These are phyloP conservation scores for Trypanosomatidae sp. DNA, from an alignment of 208 protist species.

Conservation along the genomic window DNA sequence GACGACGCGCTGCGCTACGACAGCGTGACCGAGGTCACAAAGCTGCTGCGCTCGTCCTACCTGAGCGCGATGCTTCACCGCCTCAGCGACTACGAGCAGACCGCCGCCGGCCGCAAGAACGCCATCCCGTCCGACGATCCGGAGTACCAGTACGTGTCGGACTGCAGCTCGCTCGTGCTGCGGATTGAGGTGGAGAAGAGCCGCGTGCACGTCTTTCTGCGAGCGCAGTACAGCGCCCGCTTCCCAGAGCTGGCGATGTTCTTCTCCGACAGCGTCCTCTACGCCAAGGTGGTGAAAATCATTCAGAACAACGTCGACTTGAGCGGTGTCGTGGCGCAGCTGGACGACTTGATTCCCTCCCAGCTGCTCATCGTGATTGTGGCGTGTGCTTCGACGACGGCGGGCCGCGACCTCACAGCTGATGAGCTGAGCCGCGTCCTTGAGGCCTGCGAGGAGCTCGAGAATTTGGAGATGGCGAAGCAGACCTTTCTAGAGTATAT, in stretches of 20 bases:
- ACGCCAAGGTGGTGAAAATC: constrained; percentile 81
- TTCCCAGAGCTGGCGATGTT: constrained; percentile 92
- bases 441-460: constrained; percentile 89
- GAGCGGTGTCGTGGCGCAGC: constrained; percentile 51
- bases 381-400: constrained; percentile 86
- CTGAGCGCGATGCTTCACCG: constrained; percentile 72
- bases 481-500: constrained; percentile 93
- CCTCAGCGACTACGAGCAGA: constrained; percentile 78
- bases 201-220: constrained; percentile 83
- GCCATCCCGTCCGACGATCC: constrained; percentile 79
- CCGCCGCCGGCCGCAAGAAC: constrained; percentile 56
- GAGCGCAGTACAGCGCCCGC: constrained; percentile 82
- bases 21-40: constrained; percentile 81
- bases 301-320: constrained; percentile 87
- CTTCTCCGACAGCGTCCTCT: constrained; percentile 80
- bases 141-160: constrained; percentile 90
- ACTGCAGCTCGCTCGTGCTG: constrained; percentile 84
- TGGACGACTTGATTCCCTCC: constrained; percentile 85
- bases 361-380: constrained; percentile 88
- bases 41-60: constrained; percentile 74
- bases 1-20: constrained; percentile 80
- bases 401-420: constrained; percentile 52
- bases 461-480: constrained; percentile 91
- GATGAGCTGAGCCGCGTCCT: constrained; percentile 69
- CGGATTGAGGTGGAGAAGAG: constrained; percentile 91